Base-by-base conservation (phyloP, 2,329 filamentous ascomycete species). In the Fonsecaea pedrosoi region DNA sequence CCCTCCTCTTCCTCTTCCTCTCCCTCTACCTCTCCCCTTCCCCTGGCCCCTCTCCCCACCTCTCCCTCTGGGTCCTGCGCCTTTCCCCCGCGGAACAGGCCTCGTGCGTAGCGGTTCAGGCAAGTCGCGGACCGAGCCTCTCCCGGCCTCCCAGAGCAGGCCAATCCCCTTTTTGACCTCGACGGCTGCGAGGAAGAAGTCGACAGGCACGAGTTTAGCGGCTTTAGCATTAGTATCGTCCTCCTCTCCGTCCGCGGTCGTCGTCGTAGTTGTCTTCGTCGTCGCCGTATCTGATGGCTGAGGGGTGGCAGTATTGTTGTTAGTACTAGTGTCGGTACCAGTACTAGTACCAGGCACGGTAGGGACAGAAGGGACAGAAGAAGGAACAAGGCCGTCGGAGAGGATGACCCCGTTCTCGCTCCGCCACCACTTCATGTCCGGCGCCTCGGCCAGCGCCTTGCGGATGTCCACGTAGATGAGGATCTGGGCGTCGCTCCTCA, bases 331-430 rank as follows among this genome's bases (percentile, higher is more conserved):
- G 21, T 21, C 21, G 21, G 21, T 1, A 25, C 3, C 25, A 25
- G 25, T 25, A 2, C 25, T 25, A 25, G 25, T 25, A 25, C 25
- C 25, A 25, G 25, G 25, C 25, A 25, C 25, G 3, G 25, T 2
- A 25, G 25, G 25, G 25, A 25, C 25, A 25, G 25, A 25, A 25
- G 25, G 1, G 21, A 21, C 21, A 53, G 34, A 13, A 13, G 35
- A 15, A 15, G 25, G 34, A 30, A 55, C 58, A 0, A 78, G 82
- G 77, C 77, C 86, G 78, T 75, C 83, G 78, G 75, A 81, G 70
- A 94, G 79, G 69, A 94, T 84, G 8, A 94, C 91, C 1, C 87
- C 90, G 75, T 94, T 94, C 72, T 91, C 90, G 75, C 90, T 92
- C 68, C 87, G 77, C 88, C 91, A 96, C 86, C 94, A 96, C 74